These are phyloP conservation scores for Skeletonema grethae DNA, from an alignment of 108 stramenopile genomes.

Conservation along the genomic window DNA sequence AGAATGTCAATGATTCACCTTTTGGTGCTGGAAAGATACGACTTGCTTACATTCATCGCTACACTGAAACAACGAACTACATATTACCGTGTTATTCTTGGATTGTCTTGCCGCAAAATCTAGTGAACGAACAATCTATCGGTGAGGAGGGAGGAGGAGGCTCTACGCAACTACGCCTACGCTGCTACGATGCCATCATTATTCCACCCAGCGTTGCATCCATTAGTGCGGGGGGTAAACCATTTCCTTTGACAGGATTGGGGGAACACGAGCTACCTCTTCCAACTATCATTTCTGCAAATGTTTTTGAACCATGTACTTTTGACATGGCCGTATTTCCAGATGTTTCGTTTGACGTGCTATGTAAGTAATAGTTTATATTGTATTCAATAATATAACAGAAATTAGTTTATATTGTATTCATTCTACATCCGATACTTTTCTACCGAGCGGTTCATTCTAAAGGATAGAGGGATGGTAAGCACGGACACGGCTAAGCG, in stretches of 20 bases:
- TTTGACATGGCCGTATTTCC: conserved; percentile 6
- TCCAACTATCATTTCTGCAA: conserved; percentile 33
- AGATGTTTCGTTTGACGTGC: conserved; percentile 30
- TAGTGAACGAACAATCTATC: conserved; percentile 24
- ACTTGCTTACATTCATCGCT: conserved; percentile 31
- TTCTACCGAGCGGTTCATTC: neutral
- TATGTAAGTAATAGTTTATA: neutral
- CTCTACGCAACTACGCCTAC: conserved; percentile 27
- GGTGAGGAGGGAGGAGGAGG: neutral
- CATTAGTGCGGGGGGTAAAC: neutral
- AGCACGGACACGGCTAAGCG: too few relatives aligned
- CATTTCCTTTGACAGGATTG: neutral
- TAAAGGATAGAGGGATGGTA: too few relatives aligned
- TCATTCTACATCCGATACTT: too few relatives aligned
- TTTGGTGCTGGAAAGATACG: conserved; percentile 23
- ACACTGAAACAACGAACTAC: neutral
- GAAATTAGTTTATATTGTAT: neutral
- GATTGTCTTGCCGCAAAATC: conserved; percentile 30
- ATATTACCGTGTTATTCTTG: conserved; percentile 26
- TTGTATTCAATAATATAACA: too few relatives aligned
- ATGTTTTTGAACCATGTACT: conserved; percentile 28
- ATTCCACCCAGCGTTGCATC: conserved; percentile 15
- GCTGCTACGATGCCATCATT: conserved; percentile 37
- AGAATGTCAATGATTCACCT: neutral
- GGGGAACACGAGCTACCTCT: conserved; percentile 3